A percentile compares a stretch with the other conserved stretches of the same genome.
Evolutionary conservation across 23 red algal genomes (phyloP).

Genomic region (Gracilaria domingensis): DNA sequence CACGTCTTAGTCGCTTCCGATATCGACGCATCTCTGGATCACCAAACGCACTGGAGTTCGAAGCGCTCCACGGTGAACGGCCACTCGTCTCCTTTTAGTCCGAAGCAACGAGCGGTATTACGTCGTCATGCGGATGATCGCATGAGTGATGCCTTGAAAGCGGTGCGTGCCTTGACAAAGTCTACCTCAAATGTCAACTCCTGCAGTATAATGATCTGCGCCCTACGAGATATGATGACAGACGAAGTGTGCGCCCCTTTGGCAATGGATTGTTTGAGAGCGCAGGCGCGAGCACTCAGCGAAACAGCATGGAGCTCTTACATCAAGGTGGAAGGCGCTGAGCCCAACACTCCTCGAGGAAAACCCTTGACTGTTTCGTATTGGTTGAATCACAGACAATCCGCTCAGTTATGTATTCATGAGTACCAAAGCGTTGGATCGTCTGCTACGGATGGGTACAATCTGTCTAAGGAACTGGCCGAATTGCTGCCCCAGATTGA

Average conservation of each 20-base stretch:
- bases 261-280: conserved; percentile 53
- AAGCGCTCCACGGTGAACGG: conserved; percentile 17
- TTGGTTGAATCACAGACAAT: conserved; percentile 44
- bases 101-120: conserved; percentile 38
- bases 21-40: conserved; percentile 22
- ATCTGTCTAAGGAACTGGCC: background rate
- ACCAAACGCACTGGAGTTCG: conserved; percentile 15
- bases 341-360: conserved; percentile 10
- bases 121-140: conserved; percentile 56
- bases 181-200: background rate
- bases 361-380: conserved; percentile 39
- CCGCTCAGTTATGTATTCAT: conserved; percentile 28
- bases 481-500: conserved; percentile 4
- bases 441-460: background rate
- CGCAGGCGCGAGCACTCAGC: conserved; percentile 52
- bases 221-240: conserved; percentile 64
- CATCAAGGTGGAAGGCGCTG: conserved; percentile 29
- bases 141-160: conserved; percentile 46
- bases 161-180: conserved; percentile 32
- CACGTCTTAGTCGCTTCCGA: conserved; percentile 39
- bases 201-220: conserved; percentile 43
- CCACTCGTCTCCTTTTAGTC: background rate
- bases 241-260: conserved; percentile 62
- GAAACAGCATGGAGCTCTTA: conserved; percentile 17
- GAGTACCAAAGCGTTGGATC: conserved; percentile 16